Conservation (phyloP, 257 asterid genomes). For the Dorcoceras hygrometricum region DNA sequence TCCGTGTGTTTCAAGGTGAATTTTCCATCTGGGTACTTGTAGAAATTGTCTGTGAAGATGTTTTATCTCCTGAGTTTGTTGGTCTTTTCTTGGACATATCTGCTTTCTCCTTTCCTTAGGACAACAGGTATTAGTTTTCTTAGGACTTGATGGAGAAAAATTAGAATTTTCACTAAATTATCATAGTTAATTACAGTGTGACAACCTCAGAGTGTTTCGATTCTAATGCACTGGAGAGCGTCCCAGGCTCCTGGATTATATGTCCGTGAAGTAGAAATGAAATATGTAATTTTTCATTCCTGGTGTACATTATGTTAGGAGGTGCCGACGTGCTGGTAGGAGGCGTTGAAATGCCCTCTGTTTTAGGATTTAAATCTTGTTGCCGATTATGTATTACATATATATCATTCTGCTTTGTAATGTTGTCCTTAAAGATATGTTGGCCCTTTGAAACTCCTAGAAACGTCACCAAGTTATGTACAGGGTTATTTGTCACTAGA, state of each 20-base stretch:
- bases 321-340: neutral
- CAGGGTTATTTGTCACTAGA: neutral
- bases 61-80: neutral
- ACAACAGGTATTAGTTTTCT: neutral
- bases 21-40: neutral
- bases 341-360: neutral
- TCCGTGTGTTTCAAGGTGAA: slow-evolving; percentile 35
- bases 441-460: neutral
- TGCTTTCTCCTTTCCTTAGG: neutral
- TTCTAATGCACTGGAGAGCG: neutral
- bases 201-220: neutral
- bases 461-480: neutral
- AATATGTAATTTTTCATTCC: no score
- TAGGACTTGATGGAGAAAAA: neutral
- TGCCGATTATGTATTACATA: neutral
- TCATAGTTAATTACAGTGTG: neutral
- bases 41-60: neutral
- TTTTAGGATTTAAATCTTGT: neutral
- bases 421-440: neutral
- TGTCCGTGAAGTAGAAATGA: neutral
- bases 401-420: neutral
- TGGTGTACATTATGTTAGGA: neutral
- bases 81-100: neutral
- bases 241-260: neutral
- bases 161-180: neutral